A percentile compares a stretch with the other conserved stretches of the same genome.
Conservation (phyloP, 331 rosid species). For the Cydonia oblonga region DNA sequence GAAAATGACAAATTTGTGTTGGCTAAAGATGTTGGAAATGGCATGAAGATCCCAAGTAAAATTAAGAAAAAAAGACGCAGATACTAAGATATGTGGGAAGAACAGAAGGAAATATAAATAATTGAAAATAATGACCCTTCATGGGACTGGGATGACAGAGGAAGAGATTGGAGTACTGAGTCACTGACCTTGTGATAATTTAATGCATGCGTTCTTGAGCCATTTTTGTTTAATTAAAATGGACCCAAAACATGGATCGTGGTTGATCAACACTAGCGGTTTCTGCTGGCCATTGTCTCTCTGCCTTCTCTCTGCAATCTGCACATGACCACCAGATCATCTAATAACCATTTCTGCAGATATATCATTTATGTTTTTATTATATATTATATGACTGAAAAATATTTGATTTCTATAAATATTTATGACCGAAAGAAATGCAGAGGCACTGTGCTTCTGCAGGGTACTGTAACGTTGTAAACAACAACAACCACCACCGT, state of each 20-base stretch:
- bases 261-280: conserved; percentile 16
- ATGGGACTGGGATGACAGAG: background rate
- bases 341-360: background rate
- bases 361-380: background rate
- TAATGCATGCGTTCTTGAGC: conserved; percentile 10
- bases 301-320: conserved; percentile 30
- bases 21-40: conserved; percentile 4
- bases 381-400: conserved; percentile 9
- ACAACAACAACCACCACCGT: conserved; percentile 19
- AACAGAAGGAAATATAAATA: conserved; percentile 29
- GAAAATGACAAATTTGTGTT: background rate
- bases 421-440: background rate
- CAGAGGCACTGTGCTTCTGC: conserved; percentile 9
- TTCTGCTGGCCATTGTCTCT: conserved; percentile 18
- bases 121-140: conserved; percentile 3
- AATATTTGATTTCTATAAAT: background rate
- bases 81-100: conserved; percentile 1
- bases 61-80: background rate
- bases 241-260: conserved; percentile 18
- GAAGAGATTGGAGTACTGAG: background rate
- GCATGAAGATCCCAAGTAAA: conserved; percentile 1
- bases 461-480: conserved; percentile 18
- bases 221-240: conserved; percentile 1
- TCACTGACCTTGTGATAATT: background rate
- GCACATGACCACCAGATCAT: conserved; percentile 39